A percentile compares a stretch with the other conserved stretches of the same genome.
These are phyloP conservation scores for Fusarium albosuccineum DNA, from an alignment of 2,329 filamentous ascomycete genomes.

Conservation along the genomic window DNA sequence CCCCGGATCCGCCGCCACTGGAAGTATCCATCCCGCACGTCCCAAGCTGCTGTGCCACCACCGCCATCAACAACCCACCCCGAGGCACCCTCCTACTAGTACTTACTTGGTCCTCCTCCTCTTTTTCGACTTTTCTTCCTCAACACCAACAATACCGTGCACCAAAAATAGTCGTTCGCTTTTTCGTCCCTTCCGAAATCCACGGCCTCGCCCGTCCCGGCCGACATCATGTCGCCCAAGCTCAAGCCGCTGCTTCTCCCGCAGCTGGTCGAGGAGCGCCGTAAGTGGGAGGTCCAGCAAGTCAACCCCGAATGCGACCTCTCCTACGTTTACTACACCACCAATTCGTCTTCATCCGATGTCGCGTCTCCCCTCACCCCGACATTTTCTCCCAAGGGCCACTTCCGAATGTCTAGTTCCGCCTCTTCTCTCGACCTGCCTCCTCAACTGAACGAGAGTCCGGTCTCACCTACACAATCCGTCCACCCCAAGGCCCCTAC, in stretches of 20 bases:
- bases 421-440: conserved; percentile 80
- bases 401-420: conserved; percentile 78
- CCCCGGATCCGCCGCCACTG: conserved; percentile 43
- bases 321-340: conserved; percentile 58
- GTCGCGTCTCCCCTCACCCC: conserved; percentile 78
- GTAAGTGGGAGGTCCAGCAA: conserved; percentile 54
- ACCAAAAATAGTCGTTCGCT: conserved; percentile 33
- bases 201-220: conserved; percentile 43
- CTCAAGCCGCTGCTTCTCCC: conserved; percentile 68
- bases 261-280: conserved; percentile 65
- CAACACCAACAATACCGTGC: conserved; percentile 26
- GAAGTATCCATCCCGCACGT: conserved; percentile 18
- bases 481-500: conserved; percentile 68
- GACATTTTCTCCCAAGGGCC: conserved; percentile 74
- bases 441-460: conserved; percentile 59
- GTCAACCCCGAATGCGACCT: conserved; percentile 51
- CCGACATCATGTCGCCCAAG: conserved; percentile 59
- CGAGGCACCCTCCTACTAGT: conserved; percentile 43
- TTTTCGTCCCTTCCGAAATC: conserved; percentile 26
- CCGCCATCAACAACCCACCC: conserved; percentile 37
- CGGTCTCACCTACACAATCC: conserved; percentile 65
- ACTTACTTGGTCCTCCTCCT: conserved; percentile 10
- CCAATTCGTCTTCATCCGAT: conserved; percentile 73
- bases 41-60: conserved; percentile 38
- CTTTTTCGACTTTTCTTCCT: conserved; percentile 15